Conservation (phyloP, 163 green algal genomes). For the Coccomyxa subellipsoidea region DNA sequence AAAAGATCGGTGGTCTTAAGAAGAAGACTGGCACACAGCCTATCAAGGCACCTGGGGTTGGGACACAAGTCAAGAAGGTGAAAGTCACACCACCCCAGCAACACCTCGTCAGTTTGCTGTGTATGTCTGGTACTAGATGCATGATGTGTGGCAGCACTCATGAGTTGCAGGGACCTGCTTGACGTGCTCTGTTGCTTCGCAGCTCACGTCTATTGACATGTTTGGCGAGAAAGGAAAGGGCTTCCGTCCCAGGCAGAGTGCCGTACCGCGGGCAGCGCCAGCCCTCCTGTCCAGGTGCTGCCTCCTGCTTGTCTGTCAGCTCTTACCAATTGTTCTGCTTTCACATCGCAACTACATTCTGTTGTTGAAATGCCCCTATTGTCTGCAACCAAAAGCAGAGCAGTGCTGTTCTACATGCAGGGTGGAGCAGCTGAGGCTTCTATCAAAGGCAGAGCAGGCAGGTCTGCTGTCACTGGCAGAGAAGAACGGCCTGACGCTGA, state of each 20-base stretch:
- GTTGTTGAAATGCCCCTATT: too few relatives aligned
- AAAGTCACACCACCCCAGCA: too few relatives aligned
- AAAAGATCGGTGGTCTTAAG: not conserved
- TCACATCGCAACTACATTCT: too few relatives aligned
- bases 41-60: not conserved
- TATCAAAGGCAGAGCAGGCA: constrained; percentile 63
- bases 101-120: not conserved
- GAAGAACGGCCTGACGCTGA: constrained; percentile 65
- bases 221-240: constrained; percentile 3
- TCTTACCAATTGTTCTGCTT: not conserved
- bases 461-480: constrained; percentile 58
- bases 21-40: constrained; percentile 3
- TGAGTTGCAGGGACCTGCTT: too few relatives aligned
- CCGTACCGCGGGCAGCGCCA: not conserved
- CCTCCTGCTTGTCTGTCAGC: not conserved
- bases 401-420: not conserved
- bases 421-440: constrained; percentile 65
- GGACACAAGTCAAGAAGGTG: constrained; percentile 4
- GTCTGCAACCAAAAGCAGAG: too few relatives aligned
- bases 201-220: not conserved
- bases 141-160: too few relatives aligned
- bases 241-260: not conserved
- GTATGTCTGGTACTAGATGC: not conserved
- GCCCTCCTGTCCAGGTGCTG: constrained; percentile 5
- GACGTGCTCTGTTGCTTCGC: not conserved